Evolutionary conservation across 139 green algal species (phyloP).

Genomic region (Micractinium sp.): DNA sequence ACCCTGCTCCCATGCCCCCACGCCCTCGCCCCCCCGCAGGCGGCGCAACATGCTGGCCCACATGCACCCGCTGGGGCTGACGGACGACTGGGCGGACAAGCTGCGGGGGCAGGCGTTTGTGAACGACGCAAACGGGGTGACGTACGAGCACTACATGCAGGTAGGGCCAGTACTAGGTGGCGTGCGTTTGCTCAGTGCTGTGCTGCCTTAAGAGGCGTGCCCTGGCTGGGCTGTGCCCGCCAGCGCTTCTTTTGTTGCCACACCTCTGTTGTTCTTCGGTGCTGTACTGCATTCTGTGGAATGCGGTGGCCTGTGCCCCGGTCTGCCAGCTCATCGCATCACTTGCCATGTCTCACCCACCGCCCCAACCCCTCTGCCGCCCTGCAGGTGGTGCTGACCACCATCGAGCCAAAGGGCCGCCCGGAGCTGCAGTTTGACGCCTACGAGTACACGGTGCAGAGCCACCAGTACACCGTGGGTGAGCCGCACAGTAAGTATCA

Average conservation of each 20-base stretch:
- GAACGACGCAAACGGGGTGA: constrained; percentile 65
- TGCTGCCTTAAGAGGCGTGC: too few relatives aligned
- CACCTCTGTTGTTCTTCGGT: too few relatives aligned
- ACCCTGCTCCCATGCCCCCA: neutral
- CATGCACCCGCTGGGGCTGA: constrained; percentile 84
- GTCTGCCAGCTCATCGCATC: too few relatives aligned
- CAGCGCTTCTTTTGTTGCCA: too few relatives aligned
- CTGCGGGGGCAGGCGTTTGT: constrained; percentile 75
- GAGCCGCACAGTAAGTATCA: neutral
- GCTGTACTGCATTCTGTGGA: too few relatives aligned
- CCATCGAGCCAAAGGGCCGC: constrained; percentile 67
- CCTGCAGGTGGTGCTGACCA: constrained; percentile 84
- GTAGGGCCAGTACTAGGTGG: constrained; percentile 43
- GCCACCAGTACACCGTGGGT: constrained; percentile 76
- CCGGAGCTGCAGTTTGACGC: constrained; percentile 70
- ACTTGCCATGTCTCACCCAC: neutral
- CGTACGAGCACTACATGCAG: constrained; percentile 93
- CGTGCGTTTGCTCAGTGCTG: too few relatives aligned
- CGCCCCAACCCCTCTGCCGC: neutral
- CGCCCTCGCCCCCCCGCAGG: neutral
- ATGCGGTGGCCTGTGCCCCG: too few relatives aligned
- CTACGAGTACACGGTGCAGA: constrained; percentile 93
- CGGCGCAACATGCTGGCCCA: constrained; percentile 41
- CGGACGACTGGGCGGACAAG: constrained; percentile 89
- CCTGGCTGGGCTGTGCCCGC: too few relatives aligned